Conservation (phyloP, 1,284 basidiomycete species). For the Tylopilus sp. region DNA sequence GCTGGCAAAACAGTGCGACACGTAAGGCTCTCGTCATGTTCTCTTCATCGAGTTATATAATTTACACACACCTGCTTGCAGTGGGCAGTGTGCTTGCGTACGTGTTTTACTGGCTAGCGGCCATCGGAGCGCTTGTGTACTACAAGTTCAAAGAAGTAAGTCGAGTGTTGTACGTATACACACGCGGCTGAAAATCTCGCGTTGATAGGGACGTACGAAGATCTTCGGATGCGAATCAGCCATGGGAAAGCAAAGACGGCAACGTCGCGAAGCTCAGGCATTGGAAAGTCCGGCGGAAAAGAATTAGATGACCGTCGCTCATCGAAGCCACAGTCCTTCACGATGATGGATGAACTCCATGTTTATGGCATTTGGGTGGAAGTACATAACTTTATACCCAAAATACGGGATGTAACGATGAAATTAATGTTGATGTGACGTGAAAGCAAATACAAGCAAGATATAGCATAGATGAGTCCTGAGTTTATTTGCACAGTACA, state of each 20-base stretch:
- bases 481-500: neutral
- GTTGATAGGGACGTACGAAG: constrained; percentile 53
- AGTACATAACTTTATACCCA: neutral
- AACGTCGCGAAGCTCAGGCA: constrained; percentile 31
- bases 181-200: neutral
- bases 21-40: constrained; percentile 43
- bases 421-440: neutral
- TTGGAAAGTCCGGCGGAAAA: constrained; percentile 13
- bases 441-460: neutral
- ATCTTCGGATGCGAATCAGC: constrained; percentile 58
- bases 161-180: neutral
- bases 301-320: neutral
- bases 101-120: constrained; percentile 85
- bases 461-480: neutral
- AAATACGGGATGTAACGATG: neutral
- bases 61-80: constrained; percentile 14
- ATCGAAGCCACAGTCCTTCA: neutral
- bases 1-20: constrained; percentile 81
- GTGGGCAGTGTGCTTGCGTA: constrained; percentile 81
- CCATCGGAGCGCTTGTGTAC: constrained; percentile 69
- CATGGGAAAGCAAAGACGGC: constrained; percentile 47
- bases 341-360: too few species aligned
- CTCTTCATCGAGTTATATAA: constrained; percentile 9
- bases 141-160: constrained; percentile 77
- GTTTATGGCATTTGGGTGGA: neutral